Base-by-base conservation (phyloP, 345 rosid genomes). In the Citrus medica region DNA sequence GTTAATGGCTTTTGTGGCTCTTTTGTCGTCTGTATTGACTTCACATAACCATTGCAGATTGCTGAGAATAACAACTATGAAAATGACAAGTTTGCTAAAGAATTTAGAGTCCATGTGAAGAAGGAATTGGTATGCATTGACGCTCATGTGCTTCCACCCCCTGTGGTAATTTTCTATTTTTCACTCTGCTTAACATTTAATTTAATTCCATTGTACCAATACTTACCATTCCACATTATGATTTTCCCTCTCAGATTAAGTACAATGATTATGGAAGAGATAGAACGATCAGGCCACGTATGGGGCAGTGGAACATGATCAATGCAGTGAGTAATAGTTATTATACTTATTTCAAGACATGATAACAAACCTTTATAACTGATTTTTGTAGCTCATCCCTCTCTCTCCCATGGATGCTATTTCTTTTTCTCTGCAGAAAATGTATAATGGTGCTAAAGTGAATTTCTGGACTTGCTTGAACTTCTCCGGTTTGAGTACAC, bases 241-340 rank as follows among this genome's bases (percentile, higher is more conserved):
- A 13, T 75, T 67, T 24, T 25, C 74, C 64, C 16, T 13, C 51
- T 58, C 85, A 95, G 98, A 85, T 95, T 7, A 90, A 88, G 35
- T 93, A 92, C 75, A 89, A 87, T 78, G 92, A 83, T 7, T 74
- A 80, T 40, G 94, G 97, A 12, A 71, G 38, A 53, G 92, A 91
- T 46, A 6, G 66, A 21, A 77, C 25, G 19, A 92, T 88, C 60
- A 80, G 81, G 73, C 98, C 97, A 3, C n/a, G 10, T 0, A 9
- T 60, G 9, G 97, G 97, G 19, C 86, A 81, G 28, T 93, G 98
- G 98, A 94, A 92, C 58, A 94, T 95, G 97, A 91, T 87, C 0
- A 76, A 89, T 60, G 87, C 84, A 92, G 98, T 93, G 60, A 25
- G 69, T 17, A 71, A 32, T 71, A 71, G 17, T 27, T 21, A 27